Percentiles rank a stretch among this genome's conserved stretches.
Evolutionary conservation across 257 asterid species (phyloP).

Genomic region (Nicotiana undulata): DNA sequence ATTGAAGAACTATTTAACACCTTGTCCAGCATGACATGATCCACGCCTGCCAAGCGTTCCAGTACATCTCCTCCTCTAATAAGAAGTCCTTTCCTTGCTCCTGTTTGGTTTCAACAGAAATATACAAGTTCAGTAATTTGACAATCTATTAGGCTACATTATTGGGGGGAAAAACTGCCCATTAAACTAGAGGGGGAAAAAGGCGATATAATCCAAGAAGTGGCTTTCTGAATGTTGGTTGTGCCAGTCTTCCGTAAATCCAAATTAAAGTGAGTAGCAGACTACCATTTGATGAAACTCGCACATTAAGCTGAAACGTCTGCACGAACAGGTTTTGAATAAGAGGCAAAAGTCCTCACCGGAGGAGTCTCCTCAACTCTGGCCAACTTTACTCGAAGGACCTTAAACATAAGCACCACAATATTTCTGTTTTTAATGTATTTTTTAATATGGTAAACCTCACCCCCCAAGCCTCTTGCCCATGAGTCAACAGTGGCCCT

Average conservation of each 20-base stretch:
- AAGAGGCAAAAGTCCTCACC: background rate
- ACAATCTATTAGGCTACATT: background rate
- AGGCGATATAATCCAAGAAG: background rate
- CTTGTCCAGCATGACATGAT: constrained; percentile 73
- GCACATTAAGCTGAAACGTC: background rate
- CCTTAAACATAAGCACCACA: background rate
- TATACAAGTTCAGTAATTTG: background rate
- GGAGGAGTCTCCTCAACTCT: background rate
- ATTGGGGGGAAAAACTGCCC: background rate
- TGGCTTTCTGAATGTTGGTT: background rate
- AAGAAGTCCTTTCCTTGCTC: constrained; percentile 93
- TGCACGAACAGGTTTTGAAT: background rate
- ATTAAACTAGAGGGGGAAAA: background rate
- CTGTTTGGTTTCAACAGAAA: constrained; percentile 25
- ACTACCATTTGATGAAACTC: background rate
- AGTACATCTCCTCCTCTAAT: constrained; percentile 96
- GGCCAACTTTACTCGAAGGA: background rate
- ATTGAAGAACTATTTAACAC: constrained; percentile 25
- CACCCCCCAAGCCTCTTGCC: background rate
- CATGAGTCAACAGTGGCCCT: background rate
- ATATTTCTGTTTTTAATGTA: background rate
- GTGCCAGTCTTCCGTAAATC: background rate
- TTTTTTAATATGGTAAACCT: no score
- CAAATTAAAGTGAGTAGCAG: background rate
- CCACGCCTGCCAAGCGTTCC: constrained; percentile 83